Conservation (phyloP, 768 basidiomycete genomes). For the Leccinum subtestaceum region DNA sequence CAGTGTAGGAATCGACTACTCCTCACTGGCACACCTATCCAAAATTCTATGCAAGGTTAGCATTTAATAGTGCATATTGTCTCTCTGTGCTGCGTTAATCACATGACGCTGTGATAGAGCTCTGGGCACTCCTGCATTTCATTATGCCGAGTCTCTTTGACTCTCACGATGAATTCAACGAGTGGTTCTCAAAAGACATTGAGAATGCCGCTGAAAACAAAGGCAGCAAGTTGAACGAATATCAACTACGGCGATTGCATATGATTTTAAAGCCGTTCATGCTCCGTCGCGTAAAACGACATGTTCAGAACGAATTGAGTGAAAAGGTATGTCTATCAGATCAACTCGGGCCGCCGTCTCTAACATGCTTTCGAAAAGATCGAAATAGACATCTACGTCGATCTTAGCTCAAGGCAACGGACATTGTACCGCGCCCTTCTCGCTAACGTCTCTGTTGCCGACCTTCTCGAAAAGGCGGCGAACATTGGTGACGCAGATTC, state of each 20-base stretch:
- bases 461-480: slow-evolving; percentile 89
- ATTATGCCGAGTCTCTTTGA: slow-evolving; percentile 99
- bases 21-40: slow-evolving; percentile 96
- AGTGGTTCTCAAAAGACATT: slow-evolving; percentile 99
- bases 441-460: slow-evolving; percentile 91
- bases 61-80: background rate
- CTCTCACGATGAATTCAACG: slow-evolving; percentile 98
- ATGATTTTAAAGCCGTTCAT: slow-evolving; percentile 99
- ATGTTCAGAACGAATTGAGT: slow-evolving; percentile 99
- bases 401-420: slow-evolving; percentile 90
- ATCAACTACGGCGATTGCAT: slow-evolving; percentile 91
- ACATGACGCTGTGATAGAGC: slow-evolving; percentile 48
- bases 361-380: slow-evolving; percentile 81
- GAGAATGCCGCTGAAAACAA: slow-evolving; percentile 93
- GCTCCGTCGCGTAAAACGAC: slow-evolving; percentile 93
- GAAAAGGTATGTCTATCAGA: slow-evolving; percentile 69
- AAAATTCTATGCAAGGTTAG: slow-evolving; percentile 98
- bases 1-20: slow-evolving; percentile 94
- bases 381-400: slow-evolving; percentile 92
- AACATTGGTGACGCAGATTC: slow-evolving; percentile 89
- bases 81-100: slow-evolving; percentile 1
- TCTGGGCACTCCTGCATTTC: slow-evolving; percentile 98
- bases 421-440: slow-evolving; percentile 85
- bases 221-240: slow-evolving; percentile 87
- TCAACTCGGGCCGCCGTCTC: slow-evolving; percentile 69